Evolutionary conservation across 2,329 filamentous ascomycete genomes (phyloP).

Genomic region (Colletotrichum sp.): DNA sequence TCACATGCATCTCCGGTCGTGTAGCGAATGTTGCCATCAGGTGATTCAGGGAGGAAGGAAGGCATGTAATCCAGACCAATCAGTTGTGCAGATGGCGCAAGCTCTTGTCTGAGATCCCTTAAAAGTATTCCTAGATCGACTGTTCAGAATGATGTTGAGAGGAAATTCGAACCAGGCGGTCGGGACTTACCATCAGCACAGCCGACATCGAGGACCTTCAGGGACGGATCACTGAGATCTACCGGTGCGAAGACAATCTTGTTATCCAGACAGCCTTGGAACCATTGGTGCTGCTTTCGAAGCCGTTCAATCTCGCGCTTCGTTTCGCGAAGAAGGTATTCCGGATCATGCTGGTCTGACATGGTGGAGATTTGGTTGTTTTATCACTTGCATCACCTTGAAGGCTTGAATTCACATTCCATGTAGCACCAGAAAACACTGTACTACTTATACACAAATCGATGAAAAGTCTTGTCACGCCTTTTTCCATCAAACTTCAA

Average conservation of each 20-base stretch:
- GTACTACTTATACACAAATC: neutral
- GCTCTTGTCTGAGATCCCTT: neutral
- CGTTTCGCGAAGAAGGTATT: neutral
- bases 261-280: neutral
- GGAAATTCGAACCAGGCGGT: neutral
- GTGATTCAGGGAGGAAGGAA: neutral
- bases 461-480: fast-evolving
- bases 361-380: neutral
- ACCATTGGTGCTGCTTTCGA: neutral
- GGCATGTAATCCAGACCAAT: neutral
- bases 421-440: fast-evolving
- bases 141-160: fast-evolving
- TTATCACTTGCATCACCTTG: neutral
- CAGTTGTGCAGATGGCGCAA: neutral
- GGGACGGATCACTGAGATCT: neutral
- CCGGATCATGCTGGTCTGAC: neutral
- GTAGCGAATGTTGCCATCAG: neutral
- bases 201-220: neutral
- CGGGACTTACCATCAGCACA: neutral
- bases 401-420: neutral
- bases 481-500: neutral
- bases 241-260: neutral
- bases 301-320: neutral
- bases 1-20: neutral
- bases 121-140: neutral